Base-by-base conservation (phyloP, 2,329 filamentous ascomycete species). In the Eurotiales sp. region DNA sequence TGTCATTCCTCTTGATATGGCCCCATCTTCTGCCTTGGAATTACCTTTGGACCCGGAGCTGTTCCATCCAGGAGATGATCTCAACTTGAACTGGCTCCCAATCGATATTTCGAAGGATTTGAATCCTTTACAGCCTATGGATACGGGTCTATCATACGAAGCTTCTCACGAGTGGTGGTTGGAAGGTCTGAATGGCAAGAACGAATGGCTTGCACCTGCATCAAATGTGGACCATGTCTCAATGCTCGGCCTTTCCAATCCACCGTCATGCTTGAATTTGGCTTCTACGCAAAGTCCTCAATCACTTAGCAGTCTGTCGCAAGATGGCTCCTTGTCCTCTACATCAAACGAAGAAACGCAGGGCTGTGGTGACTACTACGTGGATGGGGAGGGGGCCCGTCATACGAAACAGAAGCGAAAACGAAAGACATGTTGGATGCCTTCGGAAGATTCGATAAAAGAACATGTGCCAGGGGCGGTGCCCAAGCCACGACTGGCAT, bases 61-160 rank as follows among this genome's bases (percentile, higher is more conserved):
- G 11, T 57, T 66, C 11, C 60, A 64, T 27, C 59, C 59, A 10
- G 59, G 62, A 6, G 57, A 61, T 25, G 46, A 61, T 36, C 64
- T 66, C 8, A 61, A 64, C 1, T 64, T 71, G 17, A 71, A 72
- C 42, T 72, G 69, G 69, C 59, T 71, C 4, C 64, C 67, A 7
- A 61, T 63, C 5, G 63, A 67, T 37, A 50, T 66, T 15, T 59
- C 64, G 8, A 52, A 59, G n/a, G 56, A 56, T 29, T 32, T 58
- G 15, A 17, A 56, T 3, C 51, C 47, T 45, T 51, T 58, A 21
- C 52, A 56, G 6, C 25, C 54, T 12, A 55, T 58, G 23, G 41
- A 50, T 4, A 25, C 56, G 11, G 45, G 49, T 23, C 19, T 52
- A 8, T 34, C 58, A 41, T 56, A 59, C 6, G 58, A 60, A 17